Percentiles rank a stretch among this genome's conserved stretches.
Conservation (phyloP, 2,329 filamentous ascomycete genomes). For the Microsporum ferrugineum region DNA sequence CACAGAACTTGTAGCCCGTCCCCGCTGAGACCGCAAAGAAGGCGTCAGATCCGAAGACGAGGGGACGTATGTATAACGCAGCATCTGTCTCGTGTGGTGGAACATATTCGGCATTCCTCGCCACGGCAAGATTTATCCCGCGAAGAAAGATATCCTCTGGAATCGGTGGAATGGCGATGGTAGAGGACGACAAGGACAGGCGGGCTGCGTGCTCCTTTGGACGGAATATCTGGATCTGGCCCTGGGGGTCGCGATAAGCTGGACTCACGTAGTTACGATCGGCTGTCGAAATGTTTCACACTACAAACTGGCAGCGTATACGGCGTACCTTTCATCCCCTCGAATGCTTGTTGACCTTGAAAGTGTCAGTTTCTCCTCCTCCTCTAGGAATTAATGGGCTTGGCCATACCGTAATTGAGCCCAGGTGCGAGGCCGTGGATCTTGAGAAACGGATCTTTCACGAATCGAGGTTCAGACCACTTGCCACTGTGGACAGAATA, state of each 20-base stretch:
- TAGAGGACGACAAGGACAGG: slow-evolving; percentile 19
- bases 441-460: slow-evolving; percentile 42
- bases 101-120: slow-evolving; percentile 20
- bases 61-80: slow-evolving; percentile 27
- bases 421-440: slow-evolving; percentile 46
- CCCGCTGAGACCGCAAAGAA: slow-evolving; percentile 19
- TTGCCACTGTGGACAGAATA: slow-evolving; percentile 40
- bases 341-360: slow-evolving; percentile 42
- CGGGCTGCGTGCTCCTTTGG: slow-evolving; percentile 23
- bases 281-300: neutral
- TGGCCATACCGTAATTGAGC: slow-evolving; percentile 35
- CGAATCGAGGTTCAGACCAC: slow-evolving; percentile 43
- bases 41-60: slow-evolving; percentile 23
- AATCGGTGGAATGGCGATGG: slow-evolving; percentile 24
- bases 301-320: neutral
- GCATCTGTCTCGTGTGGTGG: slow-evolving; percentile 20
- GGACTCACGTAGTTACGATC: slow-evolving; percentile 13
- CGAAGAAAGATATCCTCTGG: slow-evolving; percentile 22
- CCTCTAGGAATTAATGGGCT: neutral
- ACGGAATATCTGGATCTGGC: slow-evolving; percentile 25
- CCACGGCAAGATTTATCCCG: slow-evolving; percentile 19
- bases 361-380: neutral
- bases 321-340: slow-evolving; percentile 37
- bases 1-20: slow-evolving; percentile 21
- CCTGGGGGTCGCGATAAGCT: slow-evolving; percentile 15